Evolutionary conservation across 2,329 filamentous ascomycete species (phyloP).

Genomic region (Aspergillus sp.): DNA sequence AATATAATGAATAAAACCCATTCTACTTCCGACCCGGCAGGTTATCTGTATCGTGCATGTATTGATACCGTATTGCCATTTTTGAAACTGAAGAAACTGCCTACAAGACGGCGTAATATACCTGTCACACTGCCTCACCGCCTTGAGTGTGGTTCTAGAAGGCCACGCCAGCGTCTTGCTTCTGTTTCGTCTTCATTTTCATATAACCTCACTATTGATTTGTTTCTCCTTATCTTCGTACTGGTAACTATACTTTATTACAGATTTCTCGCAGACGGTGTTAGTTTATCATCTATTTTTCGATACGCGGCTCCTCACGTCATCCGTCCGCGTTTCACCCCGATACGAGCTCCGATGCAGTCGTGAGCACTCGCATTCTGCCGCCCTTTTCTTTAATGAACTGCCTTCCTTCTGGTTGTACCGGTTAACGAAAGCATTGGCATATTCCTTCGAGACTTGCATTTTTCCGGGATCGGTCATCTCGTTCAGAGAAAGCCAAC

Average conservation of each 20-base stretch:
- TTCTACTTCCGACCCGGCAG: neutral
- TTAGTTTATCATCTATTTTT: neutral
- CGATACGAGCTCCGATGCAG: neutral
- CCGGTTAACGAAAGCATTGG: neutral
- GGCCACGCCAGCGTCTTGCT: neutral
- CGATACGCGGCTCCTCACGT: neutral
- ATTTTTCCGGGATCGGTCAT: slow-evolving; percentile 1
- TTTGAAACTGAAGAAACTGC: neutral
- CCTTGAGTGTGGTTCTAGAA: neutral
- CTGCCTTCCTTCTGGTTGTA: too few relatives aligned
- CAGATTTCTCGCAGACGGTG: too few relatives aligned
- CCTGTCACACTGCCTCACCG: neutral
- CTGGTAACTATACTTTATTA: neutral
- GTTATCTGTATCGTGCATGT: neutral
- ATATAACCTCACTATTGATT: neutral
- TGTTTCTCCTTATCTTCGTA: neutral
- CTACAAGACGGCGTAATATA: neutral
- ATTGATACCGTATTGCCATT: neutral
- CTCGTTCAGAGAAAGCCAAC: neutral
- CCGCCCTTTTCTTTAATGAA: neutral
- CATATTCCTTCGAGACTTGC: neutral
- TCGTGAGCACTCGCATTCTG: neutral
- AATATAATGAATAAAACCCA: neutral
- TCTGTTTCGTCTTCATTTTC: neutral
- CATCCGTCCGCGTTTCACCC: neutral